Percentiles rank a stretch among this genome's conserved stretches.
Evolutionary conservation across 331 rosid species (phyloP).

Genomic region (Ulmus americana): DNA sequence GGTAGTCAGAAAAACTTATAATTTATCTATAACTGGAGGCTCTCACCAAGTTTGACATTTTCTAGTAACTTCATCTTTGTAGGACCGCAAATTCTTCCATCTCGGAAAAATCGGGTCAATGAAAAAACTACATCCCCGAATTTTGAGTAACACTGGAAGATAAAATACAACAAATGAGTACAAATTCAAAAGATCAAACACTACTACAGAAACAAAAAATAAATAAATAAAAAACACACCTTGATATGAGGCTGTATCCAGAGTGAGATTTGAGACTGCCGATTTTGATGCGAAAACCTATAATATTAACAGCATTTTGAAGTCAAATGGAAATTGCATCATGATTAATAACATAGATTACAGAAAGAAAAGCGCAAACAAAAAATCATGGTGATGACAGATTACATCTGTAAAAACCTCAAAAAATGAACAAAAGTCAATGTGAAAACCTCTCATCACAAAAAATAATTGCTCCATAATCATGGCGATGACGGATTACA

Average conservation of each 20-base stretch:
- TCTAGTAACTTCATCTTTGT: constrained; percentile 48
- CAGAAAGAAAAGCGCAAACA: too few species aligned
- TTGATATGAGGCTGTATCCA: constrained; percentile 96
- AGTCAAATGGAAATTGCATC: background rate
- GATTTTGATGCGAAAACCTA: constrained; percentile 73
- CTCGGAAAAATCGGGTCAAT: constrained; percentile 79
- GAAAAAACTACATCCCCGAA: constrained; percentile 83
- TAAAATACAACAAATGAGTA: constrained; percentile 25
- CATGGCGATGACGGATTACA: constrained; percentile 92
- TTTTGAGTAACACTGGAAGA: constrained; percentile 64
- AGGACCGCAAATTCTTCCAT: constrained; percentile 46
- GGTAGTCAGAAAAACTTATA: constrained; percentile 3
- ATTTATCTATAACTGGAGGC: constrained; percentile 19
- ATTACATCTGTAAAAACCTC: background rate
- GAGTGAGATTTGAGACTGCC: constrained; percentile 76
- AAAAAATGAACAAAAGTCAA: constrained; percentile 4
- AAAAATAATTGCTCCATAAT: constrained; percentile 90
- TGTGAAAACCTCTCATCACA: constrained; percentile 76
- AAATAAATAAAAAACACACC: constrained; percentile 34
- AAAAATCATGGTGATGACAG: too few species aligned
- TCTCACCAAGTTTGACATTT: constrained; percentile 50
- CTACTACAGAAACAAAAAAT: constrained; percentile 1
- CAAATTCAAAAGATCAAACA: constrained; percentile 12
- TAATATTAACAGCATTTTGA: constrained; percentile 15
- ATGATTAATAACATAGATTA: too few species aligned